Conservation (phyloP, 2,329 filamentous ascomycete species). For the Penicillium sp. region DNA sequence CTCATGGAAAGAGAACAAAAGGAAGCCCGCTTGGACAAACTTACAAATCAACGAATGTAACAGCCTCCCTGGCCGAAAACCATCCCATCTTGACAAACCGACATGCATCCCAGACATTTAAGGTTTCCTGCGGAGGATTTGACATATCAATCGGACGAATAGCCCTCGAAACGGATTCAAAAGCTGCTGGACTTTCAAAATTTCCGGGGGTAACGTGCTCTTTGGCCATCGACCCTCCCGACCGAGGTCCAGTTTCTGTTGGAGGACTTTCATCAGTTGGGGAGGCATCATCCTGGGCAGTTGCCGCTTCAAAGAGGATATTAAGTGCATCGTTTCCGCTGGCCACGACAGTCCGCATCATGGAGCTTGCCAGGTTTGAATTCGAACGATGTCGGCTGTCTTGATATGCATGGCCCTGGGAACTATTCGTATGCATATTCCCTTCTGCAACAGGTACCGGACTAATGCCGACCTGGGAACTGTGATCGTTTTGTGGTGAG, state of each 20-base stretch:
- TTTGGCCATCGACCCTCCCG: conserved; percentile 6
- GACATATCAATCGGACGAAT: conserved; percentile 32
- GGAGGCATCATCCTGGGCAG: conserved; percentile 37
- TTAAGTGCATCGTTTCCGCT: conserved; percentile 55
- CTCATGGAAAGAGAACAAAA: background rate
- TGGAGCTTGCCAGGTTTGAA: conserved; percentile 35
- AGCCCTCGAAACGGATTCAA: conserved; percentile 20
- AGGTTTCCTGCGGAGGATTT: conserved; percentile 33
- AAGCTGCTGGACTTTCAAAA: conserved; percentile 19
- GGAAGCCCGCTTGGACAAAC: conserved; percentile 10
- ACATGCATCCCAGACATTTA: conserved; percentile 50
- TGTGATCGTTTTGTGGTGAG: conserved; percentile 13
- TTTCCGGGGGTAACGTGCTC: conserved; percentile 14
- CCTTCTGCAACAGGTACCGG: conserved; percentile 6
- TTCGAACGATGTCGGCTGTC: conserved; percentile 27
- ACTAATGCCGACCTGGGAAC: conserved; percentile 16
- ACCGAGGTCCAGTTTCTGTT: conserved; percentile 21
- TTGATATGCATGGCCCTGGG: conserved; percentile 13
- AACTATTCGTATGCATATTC: conserved; percentile 5
- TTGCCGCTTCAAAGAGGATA: conserved; percentile 53
- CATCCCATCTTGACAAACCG: conserved; percentile 57
- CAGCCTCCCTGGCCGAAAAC: conserved; percentile 55
- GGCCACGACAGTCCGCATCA: conserved; percentile 50
- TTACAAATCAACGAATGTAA: conserved; percentile 53
- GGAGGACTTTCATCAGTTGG: conserved; percentile 28